A percentile compares a stretch with the other conserved stretches of the same genome.
Evolutionary conservation across 139 green algal species (phyloP).

Genomic region (Astrephomene gubernaculifera): DNA sequence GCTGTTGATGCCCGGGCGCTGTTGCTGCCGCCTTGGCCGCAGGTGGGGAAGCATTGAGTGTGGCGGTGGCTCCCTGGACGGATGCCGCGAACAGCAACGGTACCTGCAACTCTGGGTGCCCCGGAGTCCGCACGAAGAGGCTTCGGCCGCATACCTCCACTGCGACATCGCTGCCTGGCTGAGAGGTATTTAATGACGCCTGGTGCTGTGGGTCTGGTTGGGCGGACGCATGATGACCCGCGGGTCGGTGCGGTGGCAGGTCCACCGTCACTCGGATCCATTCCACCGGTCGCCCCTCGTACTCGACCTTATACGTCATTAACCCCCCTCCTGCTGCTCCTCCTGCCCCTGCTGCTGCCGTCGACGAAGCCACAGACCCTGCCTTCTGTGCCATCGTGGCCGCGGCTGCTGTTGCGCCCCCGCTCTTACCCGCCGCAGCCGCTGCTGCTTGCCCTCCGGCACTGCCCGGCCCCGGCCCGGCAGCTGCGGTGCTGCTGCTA

Average conservation of each 20-base stretch:
- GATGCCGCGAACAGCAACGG: conserved; percentile 51
- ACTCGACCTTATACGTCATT: conserved; percentile 40
- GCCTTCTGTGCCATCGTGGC: not conserved
- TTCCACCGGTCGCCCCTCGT: conserved; percentile 48
- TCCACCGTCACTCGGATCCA: conserved; percentile 48
- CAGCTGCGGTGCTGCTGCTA: not conserved
- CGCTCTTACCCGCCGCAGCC: conserved; percentile 5
- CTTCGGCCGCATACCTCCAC: conserved; percentile 41
- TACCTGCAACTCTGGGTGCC: conserved; percentile 31
- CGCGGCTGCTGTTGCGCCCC: not conserved
- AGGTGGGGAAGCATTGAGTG: not conserved
- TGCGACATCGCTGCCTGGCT: too few species aligned
- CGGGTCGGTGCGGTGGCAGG: not conserved
- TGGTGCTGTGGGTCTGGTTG: too few species aligned
- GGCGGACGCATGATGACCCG: too few species aligned
- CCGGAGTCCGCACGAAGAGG: conserved; percentile 12
- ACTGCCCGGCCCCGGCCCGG: conserved; percentile 1
- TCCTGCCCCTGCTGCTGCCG: not conserved
- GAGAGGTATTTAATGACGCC: too few species aligned
- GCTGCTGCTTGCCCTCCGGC: not conserved
- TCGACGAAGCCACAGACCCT: not conserved
- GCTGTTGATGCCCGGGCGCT: too few species aligned
- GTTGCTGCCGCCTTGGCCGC: too few species aligned
- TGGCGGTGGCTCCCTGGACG: not conserved
- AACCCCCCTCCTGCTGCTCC: not conserved